A percentile compares a stretch with the other conserved stretches of the same genome.
These are phyloP conservation scores for Trypanosoma platydactyli DNA, from an alignment of 208 protist genomes.

Conservation along the genomic window DNA sequence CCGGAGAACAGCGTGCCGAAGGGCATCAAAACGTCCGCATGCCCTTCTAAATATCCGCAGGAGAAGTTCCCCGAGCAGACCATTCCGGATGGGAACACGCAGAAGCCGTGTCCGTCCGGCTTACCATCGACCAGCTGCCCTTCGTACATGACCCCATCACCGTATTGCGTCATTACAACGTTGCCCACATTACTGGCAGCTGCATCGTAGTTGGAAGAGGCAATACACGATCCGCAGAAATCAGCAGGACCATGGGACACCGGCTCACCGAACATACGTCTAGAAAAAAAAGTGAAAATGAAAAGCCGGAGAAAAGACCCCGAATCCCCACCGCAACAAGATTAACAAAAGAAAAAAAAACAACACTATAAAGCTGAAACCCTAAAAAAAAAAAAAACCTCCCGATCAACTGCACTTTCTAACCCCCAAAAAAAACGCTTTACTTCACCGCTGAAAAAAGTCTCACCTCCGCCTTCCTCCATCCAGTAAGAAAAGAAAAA, in stretches of 20 bases:
- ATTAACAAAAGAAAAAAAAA: no score
- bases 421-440: no score
- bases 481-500: no score
- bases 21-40: slow-evolving; percentile 56
- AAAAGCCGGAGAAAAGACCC: background rate
- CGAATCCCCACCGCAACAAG: background rate
- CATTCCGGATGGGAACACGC: slow-evolving; percentile 59
- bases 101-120: slow-evolving; percentile 57
- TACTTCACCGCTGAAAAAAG: no score
- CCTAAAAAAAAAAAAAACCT: no score
- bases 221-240: no score
- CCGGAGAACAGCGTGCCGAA: slow-evolving; percentile 61
- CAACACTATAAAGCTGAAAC: no score
- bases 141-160: slow-evolving; percentile 54
- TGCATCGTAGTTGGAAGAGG: no score
- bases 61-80: slow-evolving; percentile 63
- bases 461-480: no score
- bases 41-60: slow-evolving; percentile 49
- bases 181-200: background rate
- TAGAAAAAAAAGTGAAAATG: background rate
- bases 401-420: no score
- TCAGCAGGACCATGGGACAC: no score
- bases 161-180: background rate
- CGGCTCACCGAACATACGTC: background rate
- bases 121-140: slow-evolving; percentile 42